Evolutionary conservation across 345 rosid genomes (phyloP).

Genomic region (Boechera divaricarpa): DNA sequence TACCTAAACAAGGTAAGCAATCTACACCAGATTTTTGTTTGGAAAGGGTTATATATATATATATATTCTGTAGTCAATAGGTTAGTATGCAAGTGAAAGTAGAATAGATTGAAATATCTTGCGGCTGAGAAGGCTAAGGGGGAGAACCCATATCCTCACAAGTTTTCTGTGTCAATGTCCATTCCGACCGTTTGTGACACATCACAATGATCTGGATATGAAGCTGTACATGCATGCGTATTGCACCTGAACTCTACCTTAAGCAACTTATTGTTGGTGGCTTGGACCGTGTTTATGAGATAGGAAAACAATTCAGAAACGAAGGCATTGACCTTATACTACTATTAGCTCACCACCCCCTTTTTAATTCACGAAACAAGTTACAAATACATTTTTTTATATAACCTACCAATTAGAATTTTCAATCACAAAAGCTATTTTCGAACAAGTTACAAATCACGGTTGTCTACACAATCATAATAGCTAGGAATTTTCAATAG

Average conservation of each 20-base stretch:
- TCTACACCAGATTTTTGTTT: neutral
- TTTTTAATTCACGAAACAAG: neutral
- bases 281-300: too few relatives aligned
- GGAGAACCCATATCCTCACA: constrained; percentile 86
- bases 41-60: neutral
- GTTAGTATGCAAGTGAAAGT: constrained; percentile 14
- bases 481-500: too few relatives aligned
- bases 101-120: constrained; percentile 56
- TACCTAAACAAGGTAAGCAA: constrained; percentile 85
- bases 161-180: constrained; percentile 64
- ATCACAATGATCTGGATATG: too few relatives aligned
- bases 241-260: too few relatives aligned
- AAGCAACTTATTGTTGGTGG: too few relatives aligned
- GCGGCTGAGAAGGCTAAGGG: constrained; percentile 71
- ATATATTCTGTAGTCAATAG: neutral
- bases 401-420: neutral
- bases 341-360: too few relatives aligned
- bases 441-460: too few relatives aligned
- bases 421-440: neutral
- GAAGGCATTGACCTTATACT: too few relatives aligned
- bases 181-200: constrained; percentile 30
- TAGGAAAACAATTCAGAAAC: too few relatives aligned
- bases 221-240: too few relatives aligned
- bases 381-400: neutral
- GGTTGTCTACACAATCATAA: too few relatives aligned